Conservation (phyloP, 371 early-diverging fungal species). For the Rhizopus stolonifer region DNA sequence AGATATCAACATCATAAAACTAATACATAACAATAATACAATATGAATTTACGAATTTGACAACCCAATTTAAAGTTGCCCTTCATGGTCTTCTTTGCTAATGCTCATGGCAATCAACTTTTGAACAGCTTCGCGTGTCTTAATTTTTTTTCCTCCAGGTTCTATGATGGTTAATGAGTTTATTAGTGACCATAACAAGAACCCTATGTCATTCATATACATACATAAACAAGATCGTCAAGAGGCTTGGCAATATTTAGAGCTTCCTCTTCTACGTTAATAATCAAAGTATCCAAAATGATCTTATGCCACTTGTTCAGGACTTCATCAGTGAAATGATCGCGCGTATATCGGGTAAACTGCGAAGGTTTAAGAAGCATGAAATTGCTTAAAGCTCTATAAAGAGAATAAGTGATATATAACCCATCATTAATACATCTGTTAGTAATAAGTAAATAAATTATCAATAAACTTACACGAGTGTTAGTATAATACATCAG, state of each 20-base stretch:
- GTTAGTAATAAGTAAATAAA: slow-evolving; percentile 4
- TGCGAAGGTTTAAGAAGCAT: slow-evolving; percentile 18
- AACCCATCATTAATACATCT: too few relatives aligned
- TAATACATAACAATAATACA: slow-evolving; percentile 13
- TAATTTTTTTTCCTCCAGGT: slow-evolving; percentile 13
- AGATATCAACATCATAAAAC: slow-evolving; percentile 12
- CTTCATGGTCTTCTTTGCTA: slow-evolving; percentile 10
- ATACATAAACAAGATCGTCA: slow-evolving; percentile 13
- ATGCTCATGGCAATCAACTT: slow-evolving; percentile 14
- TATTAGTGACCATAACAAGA: slow-evolving; percentile 14
- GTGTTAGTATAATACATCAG: slow-evolving; percentile 9
- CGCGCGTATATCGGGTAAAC: slow-evolving; percentile 5
- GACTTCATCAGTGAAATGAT: slow-evolving; percentile 11
- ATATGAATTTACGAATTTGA: slow-evolving; percentile 22
- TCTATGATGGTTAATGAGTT: slow-evolving; percentile 11
- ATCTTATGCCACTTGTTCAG: slow-evolving; percentile 12
- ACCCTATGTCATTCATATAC: slow-evolving; percentile 5
- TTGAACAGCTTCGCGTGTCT: slow-evolving; percentile 12
- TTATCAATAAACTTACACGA: not conserved
- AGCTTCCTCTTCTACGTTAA: slow-evolving; percentile 7
- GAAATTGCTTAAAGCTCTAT: slow-evolving; percentile 11
- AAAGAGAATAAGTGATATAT: slow-evolving; percentile 8
- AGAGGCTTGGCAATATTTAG: not conserved
- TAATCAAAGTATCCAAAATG: slow-evolving; percentile 6
- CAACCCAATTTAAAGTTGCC: slow-evolving; percentile 14